Evolutionary conservation across 2,329 filamentous ascomycete genomes (phyloP), one percentile per base, ranked within the genome.

Genomic region (Phoma sp.): DNA sequence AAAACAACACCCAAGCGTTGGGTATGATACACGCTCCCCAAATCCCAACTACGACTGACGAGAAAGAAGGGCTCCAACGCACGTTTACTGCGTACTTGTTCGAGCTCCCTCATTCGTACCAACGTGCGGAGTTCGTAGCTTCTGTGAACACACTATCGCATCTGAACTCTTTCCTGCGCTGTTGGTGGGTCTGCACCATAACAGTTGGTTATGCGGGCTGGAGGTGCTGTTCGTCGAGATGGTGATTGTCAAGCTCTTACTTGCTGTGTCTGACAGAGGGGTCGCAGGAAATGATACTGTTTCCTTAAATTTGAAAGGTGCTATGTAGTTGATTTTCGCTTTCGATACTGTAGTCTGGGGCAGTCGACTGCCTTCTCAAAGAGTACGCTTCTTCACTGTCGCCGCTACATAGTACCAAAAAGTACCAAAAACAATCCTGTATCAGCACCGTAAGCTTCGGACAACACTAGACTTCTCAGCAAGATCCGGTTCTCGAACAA

Each of bases 401-500:
- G 15, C 15, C 2, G 6, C n/a, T 35, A 3, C 3, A n/a, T 31
- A 27, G 25, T 19, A 8, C 27, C 21, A 25, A 43, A 0, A 31
- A 8, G 12, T 21, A 21, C 17, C n/a, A n/a, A 8, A 15, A 8
- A 10, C 21, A 5, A 43, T 27, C 40, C 19, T 43, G 27, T 32
- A 15, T 22, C 19, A 19, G 36, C 1, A 21, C 36, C 22, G 33
- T 39, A 43, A 47, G 53, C 33, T 60, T 52, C 44, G 57, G 52
- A 15, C 49, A 51, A 54, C 48, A 48, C 21, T 57, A 58, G 32
- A 19, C 48, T 41, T 46, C 55, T 55, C 54, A 64, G 51, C 51
- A 51, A 39, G 37, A 21, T 52, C 8, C 17, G 31, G 37, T 9
- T 49, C 47, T 24, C 37, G 19, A 36, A 47, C 46, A 56, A 51